Percentiles rank a stretch among this genome's conserved stretches.
phyloP scores from a whole-genome alignment of 129 eudicot species.

The Arctium lappa region DNA sequence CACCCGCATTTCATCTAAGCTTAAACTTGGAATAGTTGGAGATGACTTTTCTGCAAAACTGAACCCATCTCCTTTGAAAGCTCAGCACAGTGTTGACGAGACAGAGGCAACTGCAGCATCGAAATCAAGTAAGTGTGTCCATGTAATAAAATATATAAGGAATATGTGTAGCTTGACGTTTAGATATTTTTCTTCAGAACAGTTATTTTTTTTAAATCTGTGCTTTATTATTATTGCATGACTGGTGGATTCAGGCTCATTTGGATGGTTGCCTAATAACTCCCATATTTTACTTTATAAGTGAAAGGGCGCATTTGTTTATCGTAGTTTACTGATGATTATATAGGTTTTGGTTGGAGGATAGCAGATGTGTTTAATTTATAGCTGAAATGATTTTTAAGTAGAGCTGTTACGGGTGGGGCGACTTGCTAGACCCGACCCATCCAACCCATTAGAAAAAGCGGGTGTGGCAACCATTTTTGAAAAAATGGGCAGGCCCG shows the following conservation, averaged over 20 bases:
- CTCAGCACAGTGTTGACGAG: conserved; percentile 37
- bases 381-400: not conserved
- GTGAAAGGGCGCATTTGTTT: not conserved
- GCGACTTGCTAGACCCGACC: no score
- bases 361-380: not conserved
- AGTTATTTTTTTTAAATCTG: no score
- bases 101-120: conserved; percentile 44
- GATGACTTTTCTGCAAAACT: conserved; percentile 64
- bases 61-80: conserved; percentile 38
- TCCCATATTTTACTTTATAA: no score
- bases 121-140: conserved; percentile 55
- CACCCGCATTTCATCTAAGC: conserved; percentile 76
- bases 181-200: no score
- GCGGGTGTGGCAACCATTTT: no score
- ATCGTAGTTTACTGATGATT: not conserved
- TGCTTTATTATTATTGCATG: not conserved
- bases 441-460: no score
- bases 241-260: not conserved
- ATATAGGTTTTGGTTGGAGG: no score
- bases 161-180: not conserved
- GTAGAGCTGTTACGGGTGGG: not conserved
- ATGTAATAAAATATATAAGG: not conserved
- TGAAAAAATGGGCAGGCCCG: no score
- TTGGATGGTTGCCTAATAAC: no score
- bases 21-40: conserved; percentile 63